These are phyloP conservation scores for Hirschfeldia incana DNA, from an alignment of 345 rosid genomes.

Conservation along the genomic window DNA sequence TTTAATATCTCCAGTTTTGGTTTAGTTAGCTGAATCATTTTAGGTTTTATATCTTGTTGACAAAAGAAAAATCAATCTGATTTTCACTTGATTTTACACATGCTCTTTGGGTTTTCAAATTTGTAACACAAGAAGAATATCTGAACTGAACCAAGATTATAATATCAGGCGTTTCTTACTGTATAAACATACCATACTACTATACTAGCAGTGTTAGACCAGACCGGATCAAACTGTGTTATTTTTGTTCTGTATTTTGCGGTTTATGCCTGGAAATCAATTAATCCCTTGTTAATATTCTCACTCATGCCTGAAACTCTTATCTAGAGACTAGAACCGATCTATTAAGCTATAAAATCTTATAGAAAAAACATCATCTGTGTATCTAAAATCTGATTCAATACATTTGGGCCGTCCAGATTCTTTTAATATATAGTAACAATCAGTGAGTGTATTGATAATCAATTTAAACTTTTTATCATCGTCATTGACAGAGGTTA, in stretches of 20 bases:
- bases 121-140: background rate
- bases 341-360: background rate
- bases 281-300: background rate
- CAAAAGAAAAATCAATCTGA: background rate
- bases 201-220: background rate
- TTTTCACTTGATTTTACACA: background rate
- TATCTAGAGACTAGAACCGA: background rate
- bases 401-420: background rate
- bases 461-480: background rate
- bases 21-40: background rate
- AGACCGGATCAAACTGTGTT: background rate
- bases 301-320: background rate
- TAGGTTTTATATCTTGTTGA: background rate
- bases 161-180: background rate
- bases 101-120: background rate
- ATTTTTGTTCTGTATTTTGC: background rate
- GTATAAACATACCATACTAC: background rate
- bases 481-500: background rate
- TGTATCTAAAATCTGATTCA: constrained; percentile 4
- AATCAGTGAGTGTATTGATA: background rate
- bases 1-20: background rate
- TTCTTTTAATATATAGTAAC: background rate
- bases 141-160: background rate
- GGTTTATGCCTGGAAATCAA: background rate
- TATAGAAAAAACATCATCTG: background rate